These are phyloP conservation scores for Candida quercuum DNA, from an alignment of 805 yeast genomes.

Conservation along the genomic window DNA sequence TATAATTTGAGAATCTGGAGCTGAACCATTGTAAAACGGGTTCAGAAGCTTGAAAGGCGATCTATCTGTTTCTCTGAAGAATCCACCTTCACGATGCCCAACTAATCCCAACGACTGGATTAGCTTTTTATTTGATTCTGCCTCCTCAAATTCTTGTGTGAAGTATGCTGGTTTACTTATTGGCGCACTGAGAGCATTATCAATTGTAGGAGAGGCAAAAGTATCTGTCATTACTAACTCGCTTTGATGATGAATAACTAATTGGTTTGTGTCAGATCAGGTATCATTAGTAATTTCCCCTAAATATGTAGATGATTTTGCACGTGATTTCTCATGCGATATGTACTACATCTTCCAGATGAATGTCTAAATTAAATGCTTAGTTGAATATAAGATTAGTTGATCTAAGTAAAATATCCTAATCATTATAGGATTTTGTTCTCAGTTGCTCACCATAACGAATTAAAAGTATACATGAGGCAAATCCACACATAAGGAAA, in stretches of 20 bases:
- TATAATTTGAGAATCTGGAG: neutral
- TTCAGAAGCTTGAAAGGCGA: conserved; percentile 38
- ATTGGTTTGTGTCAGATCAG: too few species aligned
- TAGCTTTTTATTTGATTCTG: conserved; percentile 24
- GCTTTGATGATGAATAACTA: too few species aligned
- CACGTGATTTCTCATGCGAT: too few species aligned
- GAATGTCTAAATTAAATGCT: too few species aligned
- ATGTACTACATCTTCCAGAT: too few species aligned
- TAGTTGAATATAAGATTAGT: too few species aligned
- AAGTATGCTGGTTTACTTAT: conserved; percentile 10
- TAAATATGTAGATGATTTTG: too few species aligned
- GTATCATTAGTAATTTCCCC: too few species aligned
- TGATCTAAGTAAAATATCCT: too few species aligned
- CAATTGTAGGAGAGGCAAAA: conserved; percentile 10
- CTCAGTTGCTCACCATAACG: conserved; percentile 36
- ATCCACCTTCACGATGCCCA: conserved; percentile 54
- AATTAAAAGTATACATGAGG: conserved; percentile 29
- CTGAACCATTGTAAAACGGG: conserved; percentile 25
- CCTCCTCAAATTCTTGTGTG: conserved; percentile 4
- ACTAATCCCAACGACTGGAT: conserved; percentile 31
- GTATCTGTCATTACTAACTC: neutral
- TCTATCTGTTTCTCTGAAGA: conserved; percentile 51
- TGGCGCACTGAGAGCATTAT: conserved; percentile 2
- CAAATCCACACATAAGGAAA: conserved; percentile 34
- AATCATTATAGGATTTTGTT: too few species aligned